These are phyloP conservation scores for Talaromyces adpressus DNA, from an alignment of 495 filamentous ascomycete species.

Conservation along the genomic window DNA sequence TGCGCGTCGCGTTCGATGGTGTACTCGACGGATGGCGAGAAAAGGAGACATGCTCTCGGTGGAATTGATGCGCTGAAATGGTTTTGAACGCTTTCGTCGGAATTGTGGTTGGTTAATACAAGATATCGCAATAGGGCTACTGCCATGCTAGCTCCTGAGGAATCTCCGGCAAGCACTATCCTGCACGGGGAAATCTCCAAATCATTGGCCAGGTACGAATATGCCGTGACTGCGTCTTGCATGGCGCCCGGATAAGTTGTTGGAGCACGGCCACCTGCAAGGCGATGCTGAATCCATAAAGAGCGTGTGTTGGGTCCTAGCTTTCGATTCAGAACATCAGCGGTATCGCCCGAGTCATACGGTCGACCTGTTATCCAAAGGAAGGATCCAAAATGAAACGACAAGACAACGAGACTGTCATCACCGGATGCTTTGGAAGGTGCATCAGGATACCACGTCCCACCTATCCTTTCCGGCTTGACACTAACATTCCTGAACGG, in stretches of 20 bases:
- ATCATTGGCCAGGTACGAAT: slow-evolving; percentile 20
- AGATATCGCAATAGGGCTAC: slow-evolving; percentile 30
- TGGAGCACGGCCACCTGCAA: slow-evolving; percentile 4
- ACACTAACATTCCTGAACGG: slow-evolving; percentile 8
- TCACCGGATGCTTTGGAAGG: not conserved
- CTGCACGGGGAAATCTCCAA: slow-evolving; percentile 18
- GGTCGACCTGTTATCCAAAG: slow-evolving; percentile 8
- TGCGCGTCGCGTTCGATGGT: not conserved
- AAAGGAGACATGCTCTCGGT: not conserved
- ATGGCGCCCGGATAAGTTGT: not conserved
- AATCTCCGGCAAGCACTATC: slow-evolving; percentile 36
- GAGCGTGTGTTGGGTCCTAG: slow-evolving; percentile 9
- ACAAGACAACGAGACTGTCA: slow-evolving; percentile 10
- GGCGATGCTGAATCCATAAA: slow-evolving; percentile 15
- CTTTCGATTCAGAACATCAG: slow-evolving; percentile 9
- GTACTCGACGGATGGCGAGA: not conserved
- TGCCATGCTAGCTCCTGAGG: slow-evolving; percentile 31
- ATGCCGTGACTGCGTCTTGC: not conserved
- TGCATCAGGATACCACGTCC: slow-evolving; percentile 14
- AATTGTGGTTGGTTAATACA: not conserved
- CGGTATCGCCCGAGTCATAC: slow-evolving; percentile 8
- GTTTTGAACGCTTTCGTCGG: not conserved
- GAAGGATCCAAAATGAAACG: slow-evolving; percentile 14
- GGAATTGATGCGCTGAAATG: not conserved
- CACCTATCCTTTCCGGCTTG: slow-evolving; percentile 13